phyloP scores from a whole-genome alignment of 768 basidiomycete species.

The Pisolithus albus region DNA sequence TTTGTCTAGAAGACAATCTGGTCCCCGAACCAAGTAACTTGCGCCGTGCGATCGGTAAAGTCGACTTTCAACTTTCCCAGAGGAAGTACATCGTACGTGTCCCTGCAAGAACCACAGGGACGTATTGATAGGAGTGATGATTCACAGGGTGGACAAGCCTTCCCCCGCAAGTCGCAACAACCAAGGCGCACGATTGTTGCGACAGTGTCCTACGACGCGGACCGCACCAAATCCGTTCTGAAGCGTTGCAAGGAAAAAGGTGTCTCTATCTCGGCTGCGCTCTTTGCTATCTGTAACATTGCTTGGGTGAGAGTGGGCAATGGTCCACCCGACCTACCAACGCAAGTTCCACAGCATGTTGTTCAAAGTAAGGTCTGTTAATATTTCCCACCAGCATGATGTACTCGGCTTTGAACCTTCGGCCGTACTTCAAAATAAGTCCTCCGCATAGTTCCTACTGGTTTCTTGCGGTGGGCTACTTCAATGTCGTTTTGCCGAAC shows the following conservation, averaged over 20 bases:
- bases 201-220: slow-evolving; percentile 51
- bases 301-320: slow-evolving; percentile 57
- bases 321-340: slow-evolving; percentile 43
- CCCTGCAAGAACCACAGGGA: neutral
- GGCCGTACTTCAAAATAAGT: slow-evolving; percentile 47
- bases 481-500: slow-evolving; percentile 72
- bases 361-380: neutral
- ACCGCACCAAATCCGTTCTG: slow-evolving; percentile 55
- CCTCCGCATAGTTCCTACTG: slow-evolving; percentile 59
- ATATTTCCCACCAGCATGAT: slow-evolving; percentile 47
- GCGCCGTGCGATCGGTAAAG: slow-evolving; percentile 38
- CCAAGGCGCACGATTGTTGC: slow-evolving; percentile 61
- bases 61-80: slow-evolving; percentile 54
- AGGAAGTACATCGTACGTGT: slow-evolving; percentile 27
- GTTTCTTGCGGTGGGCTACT: slow-evolving; percentile 77
- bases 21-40: slow-evolving; percentile 32
- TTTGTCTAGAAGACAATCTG: slow-evolving; percentile 46
- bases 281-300: slow-evolving; percentile 70
- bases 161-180: slow-evolving; percentile 44
- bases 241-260: slow-evolving; percentile 63
- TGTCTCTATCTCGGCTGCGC: slow-evolving; percentile 67
- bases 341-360: slow-evolving; percentile 30
- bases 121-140: neutral
- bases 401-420: slow-evolving; percentile 80
- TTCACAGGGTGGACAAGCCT: slow-evolving; percentile 63